phyloP scores from a whole-genome alignment of 768 basidiomycete species.

The Naganishia onofrii region DNA sequence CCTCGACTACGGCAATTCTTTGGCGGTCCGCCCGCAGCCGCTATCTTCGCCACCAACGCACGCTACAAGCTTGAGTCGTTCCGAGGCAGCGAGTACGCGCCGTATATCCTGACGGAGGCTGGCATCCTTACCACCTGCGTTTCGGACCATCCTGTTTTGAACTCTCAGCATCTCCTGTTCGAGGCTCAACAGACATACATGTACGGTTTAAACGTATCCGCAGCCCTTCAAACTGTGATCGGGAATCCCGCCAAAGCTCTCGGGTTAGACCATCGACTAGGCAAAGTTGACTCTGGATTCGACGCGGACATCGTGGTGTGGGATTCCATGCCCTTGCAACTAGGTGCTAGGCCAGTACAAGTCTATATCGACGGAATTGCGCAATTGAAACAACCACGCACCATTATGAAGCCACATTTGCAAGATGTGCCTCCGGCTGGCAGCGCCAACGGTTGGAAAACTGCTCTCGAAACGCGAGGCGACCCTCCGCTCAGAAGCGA shows the following conservation, averaged over 20 bases:
- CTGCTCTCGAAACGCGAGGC: constrained; percentile 68
- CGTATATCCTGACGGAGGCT: constrained; percentile 67
- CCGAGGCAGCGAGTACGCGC: constrained; percentile 74
- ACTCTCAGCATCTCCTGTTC: constrained; percentile 62
- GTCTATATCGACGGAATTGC: constrained; percentile 82
- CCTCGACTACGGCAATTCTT: constrained; percentile 69
- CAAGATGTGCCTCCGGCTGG: constrained; percentile 65
- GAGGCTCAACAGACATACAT: constrained; percentile 69
- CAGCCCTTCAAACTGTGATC: constrained; percentile 69
- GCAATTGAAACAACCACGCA: constrained; percentile 55
- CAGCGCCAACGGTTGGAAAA: constrained; percentile 62
- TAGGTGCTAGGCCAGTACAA: constrained; percentile 76
- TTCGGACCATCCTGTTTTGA: constrained; percentile 53
- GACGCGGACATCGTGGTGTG: constrained; percentile 72
- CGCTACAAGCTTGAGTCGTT: constrained; percentile 78
- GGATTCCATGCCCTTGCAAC: constrained; percentile 65
- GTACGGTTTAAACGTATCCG: constrained; percentile 65
- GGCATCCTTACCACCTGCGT: constrained; percentile 74
- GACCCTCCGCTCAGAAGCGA: constrained; percentile 65
- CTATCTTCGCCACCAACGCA: constrained; percentile 70
- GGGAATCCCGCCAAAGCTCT: constrained; percentile 68
- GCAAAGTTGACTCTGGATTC: constrained; percentile 67
- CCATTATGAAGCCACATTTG: constrained; percentile 61
- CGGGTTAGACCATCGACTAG: constrained; percentile 73
- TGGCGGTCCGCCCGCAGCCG: constrained; percentile 69